Percentiles rank a stretch among this genome's conserved stretches.
phyloP scores from a whole-genome alignment of 352 stramenopile genomes.

The Globisporangium echinulatum region DNA sequence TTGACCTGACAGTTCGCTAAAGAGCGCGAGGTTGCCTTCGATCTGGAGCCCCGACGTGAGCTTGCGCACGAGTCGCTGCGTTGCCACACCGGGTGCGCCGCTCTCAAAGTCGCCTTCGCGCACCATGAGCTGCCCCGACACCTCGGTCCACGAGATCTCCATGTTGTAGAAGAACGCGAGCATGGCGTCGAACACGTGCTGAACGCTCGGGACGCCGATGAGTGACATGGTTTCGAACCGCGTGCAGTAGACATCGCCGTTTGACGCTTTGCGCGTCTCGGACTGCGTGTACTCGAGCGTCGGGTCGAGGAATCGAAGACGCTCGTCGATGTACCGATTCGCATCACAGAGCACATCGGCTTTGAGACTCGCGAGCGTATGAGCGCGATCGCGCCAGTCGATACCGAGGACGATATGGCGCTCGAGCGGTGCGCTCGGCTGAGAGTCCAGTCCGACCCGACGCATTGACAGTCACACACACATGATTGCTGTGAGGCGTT shows the following conservation, averaged over 20 bases:
- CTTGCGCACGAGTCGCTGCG: constrained; percentile 14
- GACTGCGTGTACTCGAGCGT: constrained; percentile 8
- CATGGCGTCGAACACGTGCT: constrained; percentile 33
- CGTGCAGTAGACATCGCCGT: not conserved
- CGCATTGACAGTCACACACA: too few relatives aligned
- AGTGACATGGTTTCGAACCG: constrained; percentile 33
- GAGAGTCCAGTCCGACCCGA: too few relatives aligned
- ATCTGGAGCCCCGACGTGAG: constrained; percentile 5
- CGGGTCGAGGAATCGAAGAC: constrained; percentile 2
- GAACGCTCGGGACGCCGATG: constrained; percentile 7
- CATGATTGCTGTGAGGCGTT: too few relatives aligned
- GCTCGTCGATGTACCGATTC: constrained; percentile 1
- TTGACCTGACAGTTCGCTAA: too few relatives aligned
- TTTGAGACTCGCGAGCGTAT: not conserved
- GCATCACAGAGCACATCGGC: not conserved
- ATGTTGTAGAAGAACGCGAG: constrained; percentile 32
- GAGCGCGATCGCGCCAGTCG: not conserved
- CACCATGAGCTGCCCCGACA: constrained; percentile 38
- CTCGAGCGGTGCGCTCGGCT: too few relatives aligned
- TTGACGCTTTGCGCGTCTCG: not conserved
- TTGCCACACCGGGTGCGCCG: constrained; percentile 11
- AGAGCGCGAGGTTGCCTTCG: constrained; percentile 3
- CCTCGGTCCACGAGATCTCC: constrained; percentile 47
- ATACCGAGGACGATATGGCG: too few relatives aligned
- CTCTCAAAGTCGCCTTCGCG: constrained; percentile 29